phyloP scores from a whole-genome alignment of 768 basidiomycete genomes.

The Lanmaoa rubissima region DNA sequence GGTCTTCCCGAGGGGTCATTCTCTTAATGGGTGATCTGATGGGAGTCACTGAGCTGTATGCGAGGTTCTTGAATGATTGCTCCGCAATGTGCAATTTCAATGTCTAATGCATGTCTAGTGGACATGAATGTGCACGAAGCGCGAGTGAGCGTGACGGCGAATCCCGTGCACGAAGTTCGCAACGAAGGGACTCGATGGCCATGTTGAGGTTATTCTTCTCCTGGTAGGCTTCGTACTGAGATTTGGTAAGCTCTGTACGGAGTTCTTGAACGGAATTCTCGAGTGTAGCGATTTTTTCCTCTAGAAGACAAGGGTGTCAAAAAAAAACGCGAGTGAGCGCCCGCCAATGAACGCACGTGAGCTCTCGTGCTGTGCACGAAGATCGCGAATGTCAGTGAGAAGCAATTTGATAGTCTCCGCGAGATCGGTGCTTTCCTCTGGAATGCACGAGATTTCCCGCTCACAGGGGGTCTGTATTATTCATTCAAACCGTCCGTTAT shows the following conservation, averaged over 20 bases:
- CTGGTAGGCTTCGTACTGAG: not conserved
- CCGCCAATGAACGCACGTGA: slow-evolving; percentile 1
- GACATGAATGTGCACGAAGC: not conserved
- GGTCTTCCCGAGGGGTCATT: not conserved
- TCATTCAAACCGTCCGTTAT: not conserved
- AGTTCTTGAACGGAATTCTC: slow-evolving; percentile 2
- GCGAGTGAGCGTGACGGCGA: not conserved
- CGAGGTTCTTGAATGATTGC: not conserved
- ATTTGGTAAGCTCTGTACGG: not conserved
- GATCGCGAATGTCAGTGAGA: not conserved
- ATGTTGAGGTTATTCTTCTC: not conserved
- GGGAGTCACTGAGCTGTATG: not conserved
- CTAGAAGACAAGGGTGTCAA: not conserved
- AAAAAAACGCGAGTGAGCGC: not conserved
- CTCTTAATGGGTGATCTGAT: not conserved
- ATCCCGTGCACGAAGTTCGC: not conserved
- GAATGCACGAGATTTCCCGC: not conserved
- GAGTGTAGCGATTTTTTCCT: not conserved
- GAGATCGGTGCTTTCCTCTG: not conserved
- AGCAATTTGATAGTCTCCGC: slow-evolving; percentile 3
- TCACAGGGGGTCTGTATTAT: not conserved
- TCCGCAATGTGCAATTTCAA: too few species aligned
- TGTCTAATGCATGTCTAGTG: not conserved
- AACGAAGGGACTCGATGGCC: slow-evolving; percentile 1
- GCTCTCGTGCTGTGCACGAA: slow-evolving; percentile 1